phyloP scores from a whole-genome alignment of 306 rosid genomes.

The Quercus mongolica region DNA sequence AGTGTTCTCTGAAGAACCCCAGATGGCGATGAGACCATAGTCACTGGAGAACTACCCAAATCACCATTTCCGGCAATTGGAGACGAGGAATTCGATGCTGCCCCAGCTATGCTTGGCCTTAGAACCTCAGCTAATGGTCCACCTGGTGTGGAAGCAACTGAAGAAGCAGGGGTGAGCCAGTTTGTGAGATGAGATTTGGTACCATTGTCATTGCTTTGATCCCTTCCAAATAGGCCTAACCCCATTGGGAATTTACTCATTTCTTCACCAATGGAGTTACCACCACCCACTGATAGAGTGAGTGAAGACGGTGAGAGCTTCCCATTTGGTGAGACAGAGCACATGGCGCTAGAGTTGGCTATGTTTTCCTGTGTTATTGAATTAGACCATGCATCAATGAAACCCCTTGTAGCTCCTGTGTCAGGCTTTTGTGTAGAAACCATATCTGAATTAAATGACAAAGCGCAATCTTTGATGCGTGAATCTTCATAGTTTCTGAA shows the following conservation, averaged over 20 bases:
- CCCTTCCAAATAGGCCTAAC: conserved; percentile 34
- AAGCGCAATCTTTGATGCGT: conserved; percentile 25
- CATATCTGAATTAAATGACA: conserved; percentile 39
- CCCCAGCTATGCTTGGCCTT: conserved; percentile 43
- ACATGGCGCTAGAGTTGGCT: conserved; percentile 16
- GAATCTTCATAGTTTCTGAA: conserved; percentile 34
- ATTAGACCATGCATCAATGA: conserved; percentile 77
- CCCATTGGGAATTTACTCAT: conserved; percentile 40
- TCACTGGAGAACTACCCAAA: conserved; percentile 36
- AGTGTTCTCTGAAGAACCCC: conserved; percentile 64
- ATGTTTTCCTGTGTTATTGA: conserved; percentile 23
- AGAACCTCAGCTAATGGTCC: conserved; percentile 83
- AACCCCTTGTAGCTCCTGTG: conserved; percentile 46
- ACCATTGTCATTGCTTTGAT: conserved; percentile 21
- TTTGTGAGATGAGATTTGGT: conserved; percentile 27
- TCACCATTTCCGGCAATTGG: conserved; percentile 38
- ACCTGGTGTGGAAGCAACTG: conserved; percentile 52
- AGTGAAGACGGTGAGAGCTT: conserved; percentile 55
- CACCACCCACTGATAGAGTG: conserved; percentile 62
- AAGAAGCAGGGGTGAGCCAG: conserved; percentile 49
- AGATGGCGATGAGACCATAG: conserved; percentile 57
- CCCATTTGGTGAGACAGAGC: conserved; percentile 32
- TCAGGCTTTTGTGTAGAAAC: conserved; percentile 28
- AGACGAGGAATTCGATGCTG: conserved; percentile 43
- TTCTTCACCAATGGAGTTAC: conserved; percentile 31